Evolutionary conservation across 495 filamentous ascomycete species (phyloP).

Genomic region (Cercophora samala): DNA sequence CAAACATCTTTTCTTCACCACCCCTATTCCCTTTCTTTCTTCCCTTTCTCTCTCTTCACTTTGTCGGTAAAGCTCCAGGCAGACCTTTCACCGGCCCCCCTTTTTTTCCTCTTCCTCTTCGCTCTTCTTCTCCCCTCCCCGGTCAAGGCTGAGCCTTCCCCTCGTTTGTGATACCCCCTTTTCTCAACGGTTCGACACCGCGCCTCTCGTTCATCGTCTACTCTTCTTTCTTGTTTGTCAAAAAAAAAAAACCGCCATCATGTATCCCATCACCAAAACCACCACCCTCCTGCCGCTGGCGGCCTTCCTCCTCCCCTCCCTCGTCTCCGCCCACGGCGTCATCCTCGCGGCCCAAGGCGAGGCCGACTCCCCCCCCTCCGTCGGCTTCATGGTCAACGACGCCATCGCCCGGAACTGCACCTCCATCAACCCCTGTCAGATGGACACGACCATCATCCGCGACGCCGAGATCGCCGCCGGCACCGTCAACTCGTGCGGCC

Average conservation of each 20-base stretch:
- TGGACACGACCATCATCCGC: conserved; percentile 52
- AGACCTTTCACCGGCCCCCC: neutral
- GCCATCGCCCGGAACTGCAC: conserved; percentile 48
- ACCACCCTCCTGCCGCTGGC: conserved; percentile 23
- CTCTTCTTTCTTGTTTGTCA: neutral
- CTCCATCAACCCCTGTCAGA: conserved; percentile 51
- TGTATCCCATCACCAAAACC: neutral
- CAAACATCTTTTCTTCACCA: neutral
- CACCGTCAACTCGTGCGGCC: conserved; percentile 48
- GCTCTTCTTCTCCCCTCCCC: neutral
- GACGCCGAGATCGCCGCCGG: conserved; percentile 47
- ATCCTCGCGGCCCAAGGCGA: conserved; percentile 43
- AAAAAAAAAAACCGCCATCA: neutral
- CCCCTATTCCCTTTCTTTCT: neutral
- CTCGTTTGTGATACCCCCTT: conserved; percentile 27
- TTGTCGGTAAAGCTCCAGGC: neutral
- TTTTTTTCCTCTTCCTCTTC: neutral
- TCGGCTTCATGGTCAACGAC: conserved; percentile 45
- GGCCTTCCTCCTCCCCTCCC: conserved; percentile 36
- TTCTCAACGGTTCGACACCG: conserved; percentile 17
- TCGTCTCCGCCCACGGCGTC: conserved; percentile 42
- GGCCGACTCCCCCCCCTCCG: conserved; percentile 37
- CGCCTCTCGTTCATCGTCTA: neutral
- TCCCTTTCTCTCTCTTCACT: neutral
- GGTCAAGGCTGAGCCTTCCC: conserved; percentile 6